Base-by-base conservation (phyloP, 2,329 filamentous ascomycete species). In the Akanthomyces muscarius region DNA sequence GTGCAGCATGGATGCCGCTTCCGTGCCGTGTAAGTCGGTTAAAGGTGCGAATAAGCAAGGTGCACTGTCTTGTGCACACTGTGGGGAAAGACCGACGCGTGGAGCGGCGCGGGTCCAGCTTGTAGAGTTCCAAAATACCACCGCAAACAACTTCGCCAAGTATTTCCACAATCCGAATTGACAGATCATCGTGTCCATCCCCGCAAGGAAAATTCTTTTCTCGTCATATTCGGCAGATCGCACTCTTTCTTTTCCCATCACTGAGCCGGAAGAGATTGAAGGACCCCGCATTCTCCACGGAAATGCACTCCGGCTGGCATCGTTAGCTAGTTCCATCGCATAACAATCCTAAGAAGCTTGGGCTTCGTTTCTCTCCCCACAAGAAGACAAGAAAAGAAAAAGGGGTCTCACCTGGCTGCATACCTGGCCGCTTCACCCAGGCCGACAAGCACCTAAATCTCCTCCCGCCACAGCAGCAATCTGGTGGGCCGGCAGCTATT, bases 211-310 rank as follows among this genome's bases (percentile, higher is more conserved):
- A 21, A 47, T 36, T 23, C 1, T 59, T 33, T 13, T 36, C 21
- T 53, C 48, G 38, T 53, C 58, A 52, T 52, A 25, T 33, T 38
- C 13, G 42, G 47, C 48, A 53, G n/a, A 53, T 45, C 23, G 21
- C 13, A 30, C 18, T 25, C 48, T 47, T 25, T 38, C 58, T 38
- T 61, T 54, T 61, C 50, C 50, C 41, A 61, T 38, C 48, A 25
- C 28, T 50, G 30, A 50, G 41, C 36, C 42, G 44, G 23, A 53
- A 52, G 36, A 52, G 14, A 21, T 51, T 36, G 1, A 21, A n/a
- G 7, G 44, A 33, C 61, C 28, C 61, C 61, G 53, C 61, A 63
- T 63, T 63, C 61, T 63, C 61, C 14, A n/a, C 14, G 38, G 38
- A 42, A 62, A 55, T 38, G 38, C 38, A 6, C 38, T 45, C 30